Evolutionary conservation across 1,139 yeast species (phyloP), one percentile per base, ranked within the genome.

Genomic region (Suhomyces choctaworum): DNA sequence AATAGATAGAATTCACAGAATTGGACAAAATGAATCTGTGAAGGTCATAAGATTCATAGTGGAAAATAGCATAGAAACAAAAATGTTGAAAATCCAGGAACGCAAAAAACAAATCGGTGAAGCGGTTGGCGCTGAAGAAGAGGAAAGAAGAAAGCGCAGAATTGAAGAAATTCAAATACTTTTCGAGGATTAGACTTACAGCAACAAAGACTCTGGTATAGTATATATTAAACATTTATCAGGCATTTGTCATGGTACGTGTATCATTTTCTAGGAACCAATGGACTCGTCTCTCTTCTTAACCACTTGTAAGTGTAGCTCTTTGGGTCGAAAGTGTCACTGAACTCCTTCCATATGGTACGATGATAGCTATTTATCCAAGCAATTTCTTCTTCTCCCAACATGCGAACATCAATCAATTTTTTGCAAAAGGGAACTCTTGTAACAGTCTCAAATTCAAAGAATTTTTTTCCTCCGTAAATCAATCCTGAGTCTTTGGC

Each of bases 1-100:
- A 0, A 88, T 92, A 46, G 97, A 92, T 60, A 76, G 97, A 51
- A 76, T 92, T 17, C 97, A 92, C 54, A 73, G 97, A 46, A 85
- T 92, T 57, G 97, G 97, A 0, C 97, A 92, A 56, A 66, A 66
- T 11, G 76, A 72, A 23, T 73, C 73, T 25, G 97, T 92, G 14
- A 78, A 76, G 42, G 92, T 92, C 12, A 68, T 78, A 2, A 63
- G 97, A 42, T 89, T 90, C 51, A 87, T 92, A 28, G 80, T 89
- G 61, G 82, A 82, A 47, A 80, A 82, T 36, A 79, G 92, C 37
- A 86, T 92, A n/a, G 98, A 92, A 56, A 94, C 83, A 40, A 80
- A 89, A 49, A 90, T 92, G 92, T 64, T 92, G 27, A 74, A 77
- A 46, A 86, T 92, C 31, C 97, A 92, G 55, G 95, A 88, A 44